phyloP scores from a whole-genome alignment of 352 stramenopile species.

The Aphanomyces astaci region DNA sequence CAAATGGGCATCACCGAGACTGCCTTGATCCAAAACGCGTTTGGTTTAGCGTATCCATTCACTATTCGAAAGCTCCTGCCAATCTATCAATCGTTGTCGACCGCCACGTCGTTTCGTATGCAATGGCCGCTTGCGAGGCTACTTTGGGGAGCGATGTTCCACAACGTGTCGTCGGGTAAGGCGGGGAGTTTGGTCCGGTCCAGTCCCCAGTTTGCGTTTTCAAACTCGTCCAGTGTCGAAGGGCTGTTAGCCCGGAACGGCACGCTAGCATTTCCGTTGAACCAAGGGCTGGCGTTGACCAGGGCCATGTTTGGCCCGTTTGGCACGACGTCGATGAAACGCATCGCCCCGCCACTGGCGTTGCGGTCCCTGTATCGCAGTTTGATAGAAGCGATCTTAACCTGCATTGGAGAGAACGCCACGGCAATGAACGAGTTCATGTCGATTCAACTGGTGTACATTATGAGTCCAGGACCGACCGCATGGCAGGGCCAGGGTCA shows the following conservation, averaged over 20 bases:
- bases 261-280: neutral
- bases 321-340: conserved; percentile 2
- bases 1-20: neutral
- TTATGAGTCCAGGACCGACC: neutral
- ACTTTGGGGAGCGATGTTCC: neutral
- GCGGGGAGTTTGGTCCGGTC: neutral
- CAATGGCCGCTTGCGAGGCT: neutral
- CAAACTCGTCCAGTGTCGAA: neutral
- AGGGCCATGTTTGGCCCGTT: neutral
- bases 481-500: neutral
- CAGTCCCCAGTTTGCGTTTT: neutral
- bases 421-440: neutral
- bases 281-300: neutral
- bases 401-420: neutral
- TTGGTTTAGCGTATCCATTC: neutral
- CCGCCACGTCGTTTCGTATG: neutral
- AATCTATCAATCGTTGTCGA: neutral
- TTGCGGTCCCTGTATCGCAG: neutral
- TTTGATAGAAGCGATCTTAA: neutral
- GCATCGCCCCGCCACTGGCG: neutral
- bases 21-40: neutral
- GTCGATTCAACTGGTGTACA: neutral
- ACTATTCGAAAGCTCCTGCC: neutral
- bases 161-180: neutral
- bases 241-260: neutral